These are phyloP conservation scores for Zea luxurians DNA, from an alignment of 176 grass and related monocot genomes.

Conservation along the genomic window DNA sequence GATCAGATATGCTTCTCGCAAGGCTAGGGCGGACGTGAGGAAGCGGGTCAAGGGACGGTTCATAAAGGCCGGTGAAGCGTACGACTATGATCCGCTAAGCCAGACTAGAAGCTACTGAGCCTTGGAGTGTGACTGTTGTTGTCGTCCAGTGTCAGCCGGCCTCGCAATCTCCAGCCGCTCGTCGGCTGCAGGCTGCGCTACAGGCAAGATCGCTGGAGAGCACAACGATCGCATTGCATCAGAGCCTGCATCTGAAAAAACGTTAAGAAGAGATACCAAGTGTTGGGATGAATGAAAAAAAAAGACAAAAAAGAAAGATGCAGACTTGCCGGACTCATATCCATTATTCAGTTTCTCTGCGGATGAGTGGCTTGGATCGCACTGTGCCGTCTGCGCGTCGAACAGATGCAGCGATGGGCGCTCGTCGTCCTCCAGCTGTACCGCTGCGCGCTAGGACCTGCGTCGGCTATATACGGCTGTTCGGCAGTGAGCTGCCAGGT, in stretches of 20 bases:
- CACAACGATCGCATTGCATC: constrained; percentile 22
- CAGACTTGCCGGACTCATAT: constrained; percentile 32
- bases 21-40: constrained; percentile 90
- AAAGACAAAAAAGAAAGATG: constrained; percentile 39
- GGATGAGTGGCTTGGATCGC: constrained; percentile 40
- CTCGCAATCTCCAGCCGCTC: constrained; percentile 41
- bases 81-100: constrained; percentile 90
- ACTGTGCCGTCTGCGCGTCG: constrained; percentile 31
- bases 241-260: constrained; percentile 3
- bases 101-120: constrained; percentile 68
- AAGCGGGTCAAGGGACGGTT: constrained; percentile 92
- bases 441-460: constrained; percentile 5
- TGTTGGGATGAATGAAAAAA: constrained; percentile 24
- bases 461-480: not conserved
- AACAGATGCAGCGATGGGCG: constrained; percentile 20
- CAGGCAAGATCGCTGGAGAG: constrained; percentile 25
- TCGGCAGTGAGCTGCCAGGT: constrained; percentile 21
- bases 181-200: constrained; percentile 24
- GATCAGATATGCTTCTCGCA: constrained; percentile 95
- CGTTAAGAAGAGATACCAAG: not conserved
- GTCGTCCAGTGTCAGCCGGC: constrained; percentile 32
- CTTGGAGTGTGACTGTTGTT: constrained; percentile 1
- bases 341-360: constrained; percentile 46
- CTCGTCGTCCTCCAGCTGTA: constrained; percentile 19
- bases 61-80: constrained; percentile 91